phyloP scores from a whole-genome alignment of 192 early-diverging fungal genomes.

The Phlyctochytrium arcticum region DNA sequence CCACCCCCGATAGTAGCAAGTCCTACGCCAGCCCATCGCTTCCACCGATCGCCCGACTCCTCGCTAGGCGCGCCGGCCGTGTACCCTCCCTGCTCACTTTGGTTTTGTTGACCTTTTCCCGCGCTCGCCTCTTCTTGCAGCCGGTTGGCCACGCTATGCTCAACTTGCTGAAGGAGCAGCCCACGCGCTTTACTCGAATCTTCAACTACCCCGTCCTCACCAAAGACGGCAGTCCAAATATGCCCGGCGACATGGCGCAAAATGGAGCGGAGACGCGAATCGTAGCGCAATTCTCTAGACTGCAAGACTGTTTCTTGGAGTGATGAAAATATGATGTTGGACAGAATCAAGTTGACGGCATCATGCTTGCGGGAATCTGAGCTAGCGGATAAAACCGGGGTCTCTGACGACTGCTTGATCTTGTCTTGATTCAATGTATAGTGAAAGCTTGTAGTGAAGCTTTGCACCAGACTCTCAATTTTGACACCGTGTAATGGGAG shows the following conservation, averaged over 20 bases:
- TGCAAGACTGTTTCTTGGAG: conserved; percentile 58
- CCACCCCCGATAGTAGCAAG: conserved; percentile 31
- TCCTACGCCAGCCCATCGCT: conserved; percentile 24
- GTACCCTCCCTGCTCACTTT: not conserved
- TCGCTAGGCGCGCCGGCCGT: not conserved
- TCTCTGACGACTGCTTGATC: no score
- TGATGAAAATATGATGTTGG: conserved; percentile 5
- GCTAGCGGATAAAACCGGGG: no score
- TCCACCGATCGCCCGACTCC: conserved; percentile 1
- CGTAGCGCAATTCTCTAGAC: conserved; percentile 62
- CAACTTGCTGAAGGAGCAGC: conserved; percentile 8
- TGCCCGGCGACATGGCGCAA: not conserved
- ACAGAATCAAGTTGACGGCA: not conserved
- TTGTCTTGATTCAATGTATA: no score
- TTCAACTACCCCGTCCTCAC: not conserved
- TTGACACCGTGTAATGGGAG: conserved; percentile 9
- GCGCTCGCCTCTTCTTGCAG: not conserved
- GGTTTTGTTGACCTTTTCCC: not conserved
- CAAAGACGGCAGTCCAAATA: not conserved
- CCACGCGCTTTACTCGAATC: not conserved
- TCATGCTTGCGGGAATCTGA: not conserved
- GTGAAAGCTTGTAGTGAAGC: no score
- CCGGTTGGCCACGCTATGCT: conserved; percentile 2
- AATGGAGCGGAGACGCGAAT: conserved; percentile 59
- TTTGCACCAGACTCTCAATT: not conserved